phyloP scores from a whole-genome alignment of 495 filamentous ascomycete species.

The Xylaria acuta region DNA sequence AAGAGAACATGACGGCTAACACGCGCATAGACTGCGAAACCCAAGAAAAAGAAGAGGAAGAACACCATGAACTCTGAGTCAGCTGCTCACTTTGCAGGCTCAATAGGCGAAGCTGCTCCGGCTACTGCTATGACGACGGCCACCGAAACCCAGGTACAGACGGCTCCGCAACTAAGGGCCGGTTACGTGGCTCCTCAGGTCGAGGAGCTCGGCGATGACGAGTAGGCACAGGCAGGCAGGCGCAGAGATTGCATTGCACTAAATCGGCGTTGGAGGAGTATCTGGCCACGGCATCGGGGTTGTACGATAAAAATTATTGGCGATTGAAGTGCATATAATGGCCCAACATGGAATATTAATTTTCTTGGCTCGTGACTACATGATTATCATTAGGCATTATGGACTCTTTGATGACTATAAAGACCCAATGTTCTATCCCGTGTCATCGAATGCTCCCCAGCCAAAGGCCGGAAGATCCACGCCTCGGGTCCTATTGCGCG shows the following conservation, averaged over 20 bases:
- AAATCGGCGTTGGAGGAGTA: slow-evolving; percentile 24
- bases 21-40: slow-evolving; percentile 48
- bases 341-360: slow-evolving; percentile 2
- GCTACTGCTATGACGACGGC: slow-evolving; percentile 66
- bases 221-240: slow-evolving; percentile 34
- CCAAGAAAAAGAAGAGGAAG: slow-evolving; percentile 71
- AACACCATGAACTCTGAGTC: slow-evolving; percentile 45
- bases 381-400: slow-evolving; percentile 16
- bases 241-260: slow-evolving; percentile 18
- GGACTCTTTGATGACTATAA: not conserved
- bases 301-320: slow-evolving; percentile 10
- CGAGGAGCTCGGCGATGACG: slow-evolving; percentile 71
- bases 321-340: not conserved
- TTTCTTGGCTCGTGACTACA: not conserved
- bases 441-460: not conserved
- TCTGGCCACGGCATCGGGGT: not conserved
- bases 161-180: slow-evolving; percentile 50
- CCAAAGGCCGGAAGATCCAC: not conserved
- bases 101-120: slow-evolving; percentile 60
- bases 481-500: slow-evolving; percentile 5
- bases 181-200: slow-evolving; percentile 64
- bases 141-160: slow-evolving; percentile 56
- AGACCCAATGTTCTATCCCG: not conserved
- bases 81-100: slow-evolving; percentile 51
- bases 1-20: slow-evolving; percentile 39